Percentiles rank a stretch among this genome's conserved stretches.
Conservation (phyloP, 2,329 filamentous ascomycete genomes). For the Macrophomina phaseolina region DNA sequence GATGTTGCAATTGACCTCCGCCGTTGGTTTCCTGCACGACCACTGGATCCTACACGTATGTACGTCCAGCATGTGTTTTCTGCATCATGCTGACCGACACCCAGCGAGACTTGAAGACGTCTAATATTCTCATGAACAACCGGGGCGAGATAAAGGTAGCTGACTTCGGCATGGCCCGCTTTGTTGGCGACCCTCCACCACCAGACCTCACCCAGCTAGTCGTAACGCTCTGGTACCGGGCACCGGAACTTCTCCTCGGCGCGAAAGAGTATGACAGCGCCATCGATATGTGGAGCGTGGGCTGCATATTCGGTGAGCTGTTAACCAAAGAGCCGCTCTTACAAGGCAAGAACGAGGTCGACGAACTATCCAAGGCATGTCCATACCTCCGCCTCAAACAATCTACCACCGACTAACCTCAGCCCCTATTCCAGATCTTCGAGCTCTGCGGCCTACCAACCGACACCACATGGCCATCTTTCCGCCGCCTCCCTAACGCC, state of each 20-base stretch:
- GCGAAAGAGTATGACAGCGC: slow-evolving; percentile 74
- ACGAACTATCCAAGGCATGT: slow-evolving; percentile 73
- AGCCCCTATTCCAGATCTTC: slow-evolving; percentile 66
- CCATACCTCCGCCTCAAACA: slow-evolving; percentile 24
- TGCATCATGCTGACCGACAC: not conserved
- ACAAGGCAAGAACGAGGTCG: slow-evolving; percentile 90
- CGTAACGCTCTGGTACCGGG: slow-evolving; percentile 95
- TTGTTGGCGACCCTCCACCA: slow-evolving; percentile 76
- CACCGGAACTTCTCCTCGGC: slow-evolving; percentile 88
- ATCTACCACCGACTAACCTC: not conserved
- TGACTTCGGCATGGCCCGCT: slow-evolving; percentile 97
- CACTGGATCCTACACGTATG: slow-evolving; percentile 77
- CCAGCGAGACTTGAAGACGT: slow-evolving; percentile 88
- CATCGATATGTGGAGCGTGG: slow-evolving; percentile 94
- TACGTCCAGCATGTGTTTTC: slow-evolving; percentile 22
- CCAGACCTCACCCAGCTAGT: slow-evolving; percentile 87
- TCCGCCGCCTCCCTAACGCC: slow-evolving; percentile 86
- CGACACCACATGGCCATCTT: slow-evolving; percentile 82
- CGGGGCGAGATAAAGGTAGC: slow-evolving; percentile 93
- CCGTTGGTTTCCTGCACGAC: slow-evolving; percentile 82
- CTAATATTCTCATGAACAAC: slow-evolving; percentile 93
- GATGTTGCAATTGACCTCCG: slow-evolving; percentile 79
- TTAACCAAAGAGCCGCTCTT: slow-evolving; percentile 82
- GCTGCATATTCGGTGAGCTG: slow-evolving; percentile 94
- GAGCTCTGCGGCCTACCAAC: slow-evolving; percentile 86